A percentile compares a stretch with the other conserved stretches of the same genome.
These are phyloP conservation scores for Lentinula aciculospora DNA, from an alignment of 768 basidiomycete genomes.

Conservation along the genomic window DNA sequence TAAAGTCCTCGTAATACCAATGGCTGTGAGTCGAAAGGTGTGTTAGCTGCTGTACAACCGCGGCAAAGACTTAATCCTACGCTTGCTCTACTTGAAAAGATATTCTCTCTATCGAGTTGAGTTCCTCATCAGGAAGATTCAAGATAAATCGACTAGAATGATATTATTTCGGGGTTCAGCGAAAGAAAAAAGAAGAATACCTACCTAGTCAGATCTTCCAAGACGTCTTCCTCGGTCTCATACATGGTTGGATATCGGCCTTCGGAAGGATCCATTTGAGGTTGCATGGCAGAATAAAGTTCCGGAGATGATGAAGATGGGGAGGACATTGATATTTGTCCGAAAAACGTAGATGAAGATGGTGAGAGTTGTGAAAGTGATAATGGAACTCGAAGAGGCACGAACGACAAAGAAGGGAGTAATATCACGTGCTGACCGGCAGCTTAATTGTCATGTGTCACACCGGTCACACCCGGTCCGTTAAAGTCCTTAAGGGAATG, in stretches of 20 bases:
- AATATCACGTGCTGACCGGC: background rate
- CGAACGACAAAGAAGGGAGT: background rate
- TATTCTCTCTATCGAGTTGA: slow-evolving; percentile 85
- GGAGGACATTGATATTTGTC: slow-evolving; percentile 51
- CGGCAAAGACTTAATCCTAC: slow-evolving; percentile 42
- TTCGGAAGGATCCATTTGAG: slow-evolving; percentile 27
- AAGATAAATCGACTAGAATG: slow-evolving; percentile 82
- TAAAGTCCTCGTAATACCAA: slow-evolving; percentile 99
- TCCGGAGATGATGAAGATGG: slow-evolving; percentile 79
- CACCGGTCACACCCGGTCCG: too few species aligned
- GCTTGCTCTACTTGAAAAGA: slow-evolving; percentile 99
- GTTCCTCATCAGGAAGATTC: slow-evolving; percentile 92
- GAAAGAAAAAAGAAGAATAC: slow-evolving; percentile 10
- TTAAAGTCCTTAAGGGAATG: too few species aligned
- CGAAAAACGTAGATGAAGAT: slow-evolving; percentile 22
- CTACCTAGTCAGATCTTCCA: slow-evolving; percentile 88
- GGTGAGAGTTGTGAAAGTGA: background rate
- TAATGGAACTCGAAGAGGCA: background rate
- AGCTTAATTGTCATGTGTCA: background rate
- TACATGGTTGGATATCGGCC: slow-evolving; percentile 57
- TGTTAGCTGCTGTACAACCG: slow-evolving; percentile 10
- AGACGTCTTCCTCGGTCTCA: slow-evolving; percentile 77
- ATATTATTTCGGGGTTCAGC: slow-evolving; percentile 7
- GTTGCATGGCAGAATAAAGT: slow-evolving; percentile 38
- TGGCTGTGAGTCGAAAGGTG: slow-evolving; percentile 49